Conservation (phyloP, 306 rosid species). For the Glycine latifolia region DNA sequence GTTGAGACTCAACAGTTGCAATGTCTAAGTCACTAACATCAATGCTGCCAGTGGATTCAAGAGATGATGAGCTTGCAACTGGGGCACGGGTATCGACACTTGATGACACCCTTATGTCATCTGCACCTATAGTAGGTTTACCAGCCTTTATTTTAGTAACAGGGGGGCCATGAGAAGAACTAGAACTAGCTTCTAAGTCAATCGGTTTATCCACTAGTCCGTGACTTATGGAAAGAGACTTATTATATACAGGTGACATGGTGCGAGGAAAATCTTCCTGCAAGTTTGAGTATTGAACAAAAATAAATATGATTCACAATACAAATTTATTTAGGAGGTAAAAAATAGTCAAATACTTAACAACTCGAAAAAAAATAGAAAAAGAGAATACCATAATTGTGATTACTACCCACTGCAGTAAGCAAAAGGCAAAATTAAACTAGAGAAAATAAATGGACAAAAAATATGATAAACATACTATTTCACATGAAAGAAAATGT, state of each 20-base stretch:
- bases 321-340: neutral
- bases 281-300: slow-evolving; percentile 45
- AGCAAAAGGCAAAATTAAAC: slow-evolving; percentile 34
- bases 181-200: slow-evolving; percentile 51
- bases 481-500: slow-evolving; percentile 13
- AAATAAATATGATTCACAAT: slow-evolving; percentile 10
- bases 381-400: neutral
- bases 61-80: slow-evolving; percentile 50
- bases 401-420: slow-evolving; percentile 1
- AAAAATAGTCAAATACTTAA: neutral
- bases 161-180: slow-evolving; percentile 52
- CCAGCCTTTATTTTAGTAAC: slow-evolving; percentile 28
- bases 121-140: slow-evolving; percentile 42
- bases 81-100: slow-evolving; percentile 43
- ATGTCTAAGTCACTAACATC: slow-evolving; percentile 51
- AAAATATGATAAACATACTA: slow-evolving; percentile 23
- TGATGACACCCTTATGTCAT: slow-evolving; percentile 44
- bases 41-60: slow-evolving; percentile 48
- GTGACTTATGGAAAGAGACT: slow-evolving; percentile 43
- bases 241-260: slow-evolving; percentile 54
- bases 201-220: slow-evolving; percentile 47
- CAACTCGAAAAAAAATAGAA: neutral
- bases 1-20: slow-evolving; percentile 51
- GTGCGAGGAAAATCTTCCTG: slow-evolving; percentile 66
- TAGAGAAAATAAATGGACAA: neutral